A percentile compares a stretch with the other conserved stretches of the same genome.
Evolutionary conservation across 78 protist species (phyloP).

Genomic region (Dictyostelium intermedium): DNA sequence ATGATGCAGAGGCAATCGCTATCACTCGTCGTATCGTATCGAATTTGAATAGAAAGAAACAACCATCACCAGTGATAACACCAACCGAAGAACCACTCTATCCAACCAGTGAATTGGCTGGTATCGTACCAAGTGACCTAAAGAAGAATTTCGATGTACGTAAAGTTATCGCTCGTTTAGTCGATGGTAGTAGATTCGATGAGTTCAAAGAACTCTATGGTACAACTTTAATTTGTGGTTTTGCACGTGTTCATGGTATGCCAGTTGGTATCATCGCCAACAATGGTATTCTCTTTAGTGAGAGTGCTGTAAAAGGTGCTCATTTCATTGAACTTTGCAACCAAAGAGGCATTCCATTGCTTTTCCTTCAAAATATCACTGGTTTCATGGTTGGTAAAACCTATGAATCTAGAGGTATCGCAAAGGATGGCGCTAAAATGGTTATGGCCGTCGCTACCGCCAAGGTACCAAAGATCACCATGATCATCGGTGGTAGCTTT

Average conservation of each 20-base stretch:
- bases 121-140: conserved; percentile 87
- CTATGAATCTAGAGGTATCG: conserved; percentile 93
- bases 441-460: conserved; percentile 98
- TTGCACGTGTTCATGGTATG: conserved; percentile 93
- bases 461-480: conserved; percentile 96
- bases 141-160: conserved; percentile 86
- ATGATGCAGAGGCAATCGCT: conserved; percentile 94
- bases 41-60: conserved; percentile 83
- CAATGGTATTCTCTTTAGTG: conserved; percentile 94
- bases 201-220: conserved; percentile 97
- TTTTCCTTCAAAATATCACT: conserved; percentile 98
- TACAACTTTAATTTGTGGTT: conserved; percentile 93
- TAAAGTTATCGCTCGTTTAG: conserved; percentile 94
- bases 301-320: conserved; percentile 94
- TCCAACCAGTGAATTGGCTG: conserved; percentile 83
- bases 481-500: conserved; percentile 96
- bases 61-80: conserved; percentile 2
- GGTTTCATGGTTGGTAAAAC: conserved; percentile 98
- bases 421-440: conserved; percentile 98
- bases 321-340: conserved; percentile 96
- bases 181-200: conserved; percentile 94
- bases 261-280: conserved; percentile 98
- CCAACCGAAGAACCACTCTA: conserved; percentile 86
- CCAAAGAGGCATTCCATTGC: conserved; percentile 95
- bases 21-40: conserved; percentile 89